Conservation (phyloP, 164 flowering plant species). For the Protea cynaroides region DNA sequence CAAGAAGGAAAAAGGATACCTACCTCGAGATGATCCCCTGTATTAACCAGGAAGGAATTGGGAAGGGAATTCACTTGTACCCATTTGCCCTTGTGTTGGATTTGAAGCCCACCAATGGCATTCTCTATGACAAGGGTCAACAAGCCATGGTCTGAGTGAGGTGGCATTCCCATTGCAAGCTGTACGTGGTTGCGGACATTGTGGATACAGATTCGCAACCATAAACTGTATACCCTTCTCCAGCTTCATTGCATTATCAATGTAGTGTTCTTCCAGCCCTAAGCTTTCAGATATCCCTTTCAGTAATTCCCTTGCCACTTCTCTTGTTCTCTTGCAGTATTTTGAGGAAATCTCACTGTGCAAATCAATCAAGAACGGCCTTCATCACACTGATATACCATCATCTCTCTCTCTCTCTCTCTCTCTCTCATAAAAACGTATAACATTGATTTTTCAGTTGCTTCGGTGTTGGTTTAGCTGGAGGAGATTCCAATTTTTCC, state of each 20-base stretch:
- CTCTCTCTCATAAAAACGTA: too few species aligned
- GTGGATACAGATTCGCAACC: slow-evolving; percentile 48
- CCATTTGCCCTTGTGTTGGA: slow-evolving; percentile 58
- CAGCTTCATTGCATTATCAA: slow-evolving; percentile 27
- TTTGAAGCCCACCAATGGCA: slow-evolving; percentile 51
- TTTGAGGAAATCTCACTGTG: slow-evolving; percentile 41
- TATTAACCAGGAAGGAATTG: slow-evolving; percentile 51
- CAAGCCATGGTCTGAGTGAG: slow-evolving; percentile 67
- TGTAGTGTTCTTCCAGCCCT: slow-evolving; percentile 37
- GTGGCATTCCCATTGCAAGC: slow-evolving; percentile 51
- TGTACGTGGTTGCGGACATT: slow-evolving; percentile 69
- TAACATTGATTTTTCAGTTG: too few species aligned
- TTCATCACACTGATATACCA: too few species aligned
- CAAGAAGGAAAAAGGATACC: neutral
- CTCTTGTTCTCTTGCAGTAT: slow-evolving; percentile 26
- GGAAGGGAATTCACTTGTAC: slow-evolving; percentile 44
- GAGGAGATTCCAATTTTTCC: too few species aligned
- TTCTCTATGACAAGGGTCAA: slow-evolving; percentile 55
- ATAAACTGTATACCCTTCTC: slow-evolving; percentile 33
- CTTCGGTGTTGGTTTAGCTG: too few species aligned
- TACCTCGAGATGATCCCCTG: slow-evolving; percentile 61
- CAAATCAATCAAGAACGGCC: too few species aligned
- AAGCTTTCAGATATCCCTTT: slow-evolving; percentile 50
- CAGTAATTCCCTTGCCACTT: slow-evolving; percentile 24
- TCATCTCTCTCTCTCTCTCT: too few species aligned